A percentile compares a stretch with the other conserved stretches of the same genome.
phyloP scores from a whole-genome alignment of 352 stramenopile genomes.

The Blastocystis sp. region DNA sequence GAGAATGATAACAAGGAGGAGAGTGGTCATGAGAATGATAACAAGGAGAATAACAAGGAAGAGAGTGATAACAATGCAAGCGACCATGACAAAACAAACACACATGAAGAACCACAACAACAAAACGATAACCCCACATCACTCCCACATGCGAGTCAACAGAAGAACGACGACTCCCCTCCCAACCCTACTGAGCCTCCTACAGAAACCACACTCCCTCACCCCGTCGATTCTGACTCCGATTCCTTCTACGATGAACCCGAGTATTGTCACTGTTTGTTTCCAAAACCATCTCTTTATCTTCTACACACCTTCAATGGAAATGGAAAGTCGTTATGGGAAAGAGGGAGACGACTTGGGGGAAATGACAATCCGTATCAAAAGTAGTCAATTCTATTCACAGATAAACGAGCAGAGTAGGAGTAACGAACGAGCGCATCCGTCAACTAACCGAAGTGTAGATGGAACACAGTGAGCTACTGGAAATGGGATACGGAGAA shows the following conservation, averaged over 20 bases:
- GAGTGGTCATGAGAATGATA: no score
- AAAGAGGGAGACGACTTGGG: neutral
- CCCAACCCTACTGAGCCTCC: no score
- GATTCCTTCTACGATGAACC: constrained; percentile 52
- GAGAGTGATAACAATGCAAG: no score
- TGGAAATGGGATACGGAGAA: constrained; percentile 46
- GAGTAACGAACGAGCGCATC: neutral
- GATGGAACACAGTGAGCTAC: constrained; percentile 14
- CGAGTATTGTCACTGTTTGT: constrained; percentile 27
- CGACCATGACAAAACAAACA: no score
- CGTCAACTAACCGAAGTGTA: neutral
- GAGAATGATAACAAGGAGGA: no score
- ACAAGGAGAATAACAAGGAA: no score
- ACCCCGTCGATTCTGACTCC: neutral
- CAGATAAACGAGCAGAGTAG: neutral
- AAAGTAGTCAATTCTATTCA: neutral
- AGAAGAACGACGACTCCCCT: no score
- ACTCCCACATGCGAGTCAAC: no score
- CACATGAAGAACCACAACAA: no score
- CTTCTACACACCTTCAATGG: neutral
- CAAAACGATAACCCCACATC: no score
- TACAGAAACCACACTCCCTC: no score
- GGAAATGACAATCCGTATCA: constrained; percentile 15
- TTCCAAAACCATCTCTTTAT: neutral
- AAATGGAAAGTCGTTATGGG: neutral